A percentile compares a stretch with the other conserved stretches of the same genome.
Conservation (phyloP, 345 rosid genomes). For the Erucastrum elatum region DNA sequence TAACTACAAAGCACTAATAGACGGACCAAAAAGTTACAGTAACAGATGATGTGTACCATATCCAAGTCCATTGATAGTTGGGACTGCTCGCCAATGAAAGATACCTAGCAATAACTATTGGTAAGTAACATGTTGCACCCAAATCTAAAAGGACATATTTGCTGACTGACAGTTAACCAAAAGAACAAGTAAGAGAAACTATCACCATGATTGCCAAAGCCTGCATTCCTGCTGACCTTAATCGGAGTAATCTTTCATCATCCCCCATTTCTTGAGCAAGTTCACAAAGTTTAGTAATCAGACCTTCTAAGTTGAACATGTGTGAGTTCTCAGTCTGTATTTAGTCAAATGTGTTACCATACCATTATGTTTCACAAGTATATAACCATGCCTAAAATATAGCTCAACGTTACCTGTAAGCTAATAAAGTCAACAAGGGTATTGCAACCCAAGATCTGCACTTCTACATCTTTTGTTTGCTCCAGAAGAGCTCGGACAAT, state of each 20-base stretch:
- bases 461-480: conserved; percentile 64
- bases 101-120: conserved; percentile 53
- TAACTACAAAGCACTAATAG: conserved; percentile 22
- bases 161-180: too few relatives aligned
- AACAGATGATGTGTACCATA: conserved; percentile 60
- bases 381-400: conserved; percentile 20
- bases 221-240: conserved; percentile 79
- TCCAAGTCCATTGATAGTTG: conserved; percentile 86
- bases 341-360: conserved; percentile 36
- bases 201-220: conserved; percentile 82
- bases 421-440: conserved; percentile 78
- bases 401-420: conserved; percentile 57
- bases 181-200: neutral
- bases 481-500: conserved; percentile 76
- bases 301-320: conserved; percentile 94
- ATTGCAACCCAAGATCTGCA: conserved; percentile 73
- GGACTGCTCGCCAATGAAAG: conserved; percentile 86
- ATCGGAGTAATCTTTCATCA: conserved; percentile 57
- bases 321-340: conserved; percentile 64
- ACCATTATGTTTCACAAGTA: neutral
- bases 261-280: conserved; percentile 81
- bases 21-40: conserved; percentile 11
- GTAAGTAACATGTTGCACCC: conserved; percentile 6
- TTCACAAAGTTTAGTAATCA: conserved; percentile 87
- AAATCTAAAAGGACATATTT: too few relatives aligned